These are phyloP conservation scores for Camelina sativa DNA, from an alignment of 345 rosid genomes.

Conservation along the genomic window DNA sequence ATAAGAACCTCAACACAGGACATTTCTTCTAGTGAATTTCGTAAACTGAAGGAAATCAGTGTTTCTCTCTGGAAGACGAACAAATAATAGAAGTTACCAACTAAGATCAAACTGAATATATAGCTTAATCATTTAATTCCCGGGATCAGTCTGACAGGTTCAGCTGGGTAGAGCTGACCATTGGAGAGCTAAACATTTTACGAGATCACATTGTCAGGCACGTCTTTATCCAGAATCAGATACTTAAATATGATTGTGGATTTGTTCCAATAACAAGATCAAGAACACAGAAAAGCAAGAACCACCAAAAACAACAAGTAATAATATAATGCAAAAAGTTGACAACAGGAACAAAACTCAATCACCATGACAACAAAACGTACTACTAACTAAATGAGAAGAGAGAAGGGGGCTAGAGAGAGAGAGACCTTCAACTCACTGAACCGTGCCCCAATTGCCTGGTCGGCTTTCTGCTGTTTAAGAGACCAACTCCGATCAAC, in stretches of 20 bases:
- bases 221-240: neutral
- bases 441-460: conserved; percentile 62
- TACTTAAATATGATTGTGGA: conserved; percentile 9
- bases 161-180: conserved; percentile 4
- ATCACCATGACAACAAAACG: neutral
- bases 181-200: neutral
- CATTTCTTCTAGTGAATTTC: neutral
- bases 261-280: conserved; percentile 17
- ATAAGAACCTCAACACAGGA: neutral
- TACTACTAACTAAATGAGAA: conserved; percentile 9
- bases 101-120: conserved; percentile 6
- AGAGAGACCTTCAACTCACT: conserved; percentile 70
- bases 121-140: neutral
- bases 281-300: conserved; percentile 7
- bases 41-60: conserved; percentile 4
- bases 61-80: neutral
- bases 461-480: conserved; percentile 71
- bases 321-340: conserved; percentile 14
- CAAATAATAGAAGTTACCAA: conserved; percentile 3
- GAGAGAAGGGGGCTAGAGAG: conserved; percentile 17
- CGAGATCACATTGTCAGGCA: neutral
- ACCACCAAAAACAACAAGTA: conserved; percentile 6
- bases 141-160: neutral
- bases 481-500: conserved; percentile 63
- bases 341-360: neutral